Base-by-base conservation (phyloP, 192 early-diverging fungal species). In the Rhizophagus clarus region DNA sequence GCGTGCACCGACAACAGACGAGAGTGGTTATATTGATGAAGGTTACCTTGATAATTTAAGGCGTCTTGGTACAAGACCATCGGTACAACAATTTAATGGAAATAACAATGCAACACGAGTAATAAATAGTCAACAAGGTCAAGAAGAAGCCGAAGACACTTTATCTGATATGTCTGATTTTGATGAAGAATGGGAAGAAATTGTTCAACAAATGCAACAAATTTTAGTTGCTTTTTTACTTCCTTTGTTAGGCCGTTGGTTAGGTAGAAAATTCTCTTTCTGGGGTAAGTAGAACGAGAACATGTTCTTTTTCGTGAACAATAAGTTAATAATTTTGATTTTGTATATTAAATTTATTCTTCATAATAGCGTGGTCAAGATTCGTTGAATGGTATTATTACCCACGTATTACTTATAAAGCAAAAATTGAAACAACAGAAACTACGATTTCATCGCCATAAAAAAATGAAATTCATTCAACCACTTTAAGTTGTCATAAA, bases 241-340 rank as follows among this genome's bases (percentile, higher is more conserved):
- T 40, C 77, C 68, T n/a, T 26, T 10, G 20, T 28, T 79, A 71
- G 68, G 60, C 61, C 24, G 56, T 29, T 71, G 56, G 47, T n/a
- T 79, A 40, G 77, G 77, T 17, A 37, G 77, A 71, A 79, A 62
- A 24, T 71, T 79, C 60, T 79, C 77, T 40, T 71, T 79, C 31
- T 79, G 68, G 77, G 68, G 77, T 79, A 42, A 77, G 31, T 64
- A 31, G 22, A 37, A 37, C 28, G 7, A 34, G 31, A 61, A n/a
- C 5, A 42, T 12, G 4, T 49, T 26, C n/a, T 24, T 26, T 63
- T 76, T 51, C 22, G 11, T 40, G 20, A 31, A 20, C 42, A 22
- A 31, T 6, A 37, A 37, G 37, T 40, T 40, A 40, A 5, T 67
- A 66, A 6, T 17, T n/a, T 34, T 28, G 56, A 29, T 56, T 12